A percentile compares a stretch with the other conserved stretches of the same genome.
phyloP scores from a whole-genome alignment of 2,329 filamentous ascomycete genomes.

The Juglanconis sp. region DNA sequence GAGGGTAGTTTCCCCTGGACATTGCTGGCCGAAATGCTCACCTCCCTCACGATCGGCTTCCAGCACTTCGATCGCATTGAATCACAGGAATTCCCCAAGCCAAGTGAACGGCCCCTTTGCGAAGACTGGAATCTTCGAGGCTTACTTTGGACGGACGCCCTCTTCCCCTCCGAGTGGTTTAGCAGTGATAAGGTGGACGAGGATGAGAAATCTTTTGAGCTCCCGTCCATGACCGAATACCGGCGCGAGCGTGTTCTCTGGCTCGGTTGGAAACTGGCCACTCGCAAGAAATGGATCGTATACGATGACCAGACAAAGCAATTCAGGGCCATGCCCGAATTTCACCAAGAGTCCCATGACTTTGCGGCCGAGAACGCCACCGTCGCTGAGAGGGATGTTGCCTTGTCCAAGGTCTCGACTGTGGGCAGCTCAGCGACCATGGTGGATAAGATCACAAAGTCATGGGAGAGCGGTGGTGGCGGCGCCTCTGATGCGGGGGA shows the following conservation, averaged over 20 bases:
- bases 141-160: slow-evolving; percentile 56
- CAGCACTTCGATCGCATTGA: slow-evolving; percentile 34
- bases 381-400: not conserved
- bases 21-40: slow-evolving; percentile 36
- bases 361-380: not conserved
- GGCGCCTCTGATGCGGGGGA: not conserved
- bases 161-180: slow-evolving; percentile 61
- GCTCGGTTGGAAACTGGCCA: slow-evolving; percentile 49
- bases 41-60: slow-evolving; percentile 27
- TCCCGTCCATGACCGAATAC: slow-evolving; percentile 54
- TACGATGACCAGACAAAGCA: slow-evolving; percentile 36
- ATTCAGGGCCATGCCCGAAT: slow-evolving; percentile 39
- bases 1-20: slow-evolving; percentile 40
- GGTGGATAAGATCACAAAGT: not conserved
- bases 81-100: slow-evolving; percentile 44
- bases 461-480: not conserved
- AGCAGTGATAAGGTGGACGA: slow-evolving; percentile 56
- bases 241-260: slow-evolving; percentile 59
- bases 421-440: slow-evolving; percentile 5
- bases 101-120: slow-evolving; percentile 54
- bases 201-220: slow-evolving; percentile 64
- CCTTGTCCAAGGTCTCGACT: slow-evolving; percentile 4
- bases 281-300: slow-evolving; percentile 38
- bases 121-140: slow-evolving; percentile 69
- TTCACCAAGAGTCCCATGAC: slow-evolving; percentile 26